Base-by-base conservation (phyloP, 106 monocot species). In the Platanthera zijinensis region DNA sequence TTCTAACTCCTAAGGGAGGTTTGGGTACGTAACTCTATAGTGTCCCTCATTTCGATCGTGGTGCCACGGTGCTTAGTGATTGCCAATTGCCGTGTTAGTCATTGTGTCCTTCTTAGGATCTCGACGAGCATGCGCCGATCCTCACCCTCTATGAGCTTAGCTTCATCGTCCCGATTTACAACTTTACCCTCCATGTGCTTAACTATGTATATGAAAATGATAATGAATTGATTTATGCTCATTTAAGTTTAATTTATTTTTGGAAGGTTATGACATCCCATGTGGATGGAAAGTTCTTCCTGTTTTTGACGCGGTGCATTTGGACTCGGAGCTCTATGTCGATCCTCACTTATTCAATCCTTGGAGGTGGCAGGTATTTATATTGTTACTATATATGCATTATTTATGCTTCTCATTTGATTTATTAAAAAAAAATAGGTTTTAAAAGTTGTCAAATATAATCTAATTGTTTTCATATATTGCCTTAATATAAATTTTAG, bases 211-310 rank as follows among this genome's bases (percentile, higher is more conserved):
- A 63, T 63, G 9, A 0, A 64, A 25, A 64, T 64, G 28, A 28
- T 64, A 57, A 57, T 57, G 18, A 61, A 19, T 66, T 66, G 5
- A 18, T 66, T 66, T 1, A 32, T 32, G n/a, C 17, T 10, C 32
- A 5, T 32, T 25, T 66, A 10, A 10, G 12, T 30, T 32, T 30
- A 12, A 32, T 48, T 10, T 6, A 8, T 6, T 63, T 18, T 48
- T 48, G 30, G 6, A 73, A 93, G 90, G 86, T 3, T 87, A 78
- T 73, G 91, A 89, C 32, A 91, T 94, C 64, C 94, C 94, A 8
- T 67, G 83, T 71, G 94, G 94, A 46, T 94, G 94, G 94, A 91
- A 91, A 83, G 87, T 94, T 51, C 85, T 94, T 57, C 94, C 91
- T 7, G 88, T 94, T 13, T 80, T 94, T 54, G 82, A 81, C 8